Evolutionary conservation across 352 stramenopile genomes (phyloP).

Genomic region (Phytophthora sp.): DNA sequence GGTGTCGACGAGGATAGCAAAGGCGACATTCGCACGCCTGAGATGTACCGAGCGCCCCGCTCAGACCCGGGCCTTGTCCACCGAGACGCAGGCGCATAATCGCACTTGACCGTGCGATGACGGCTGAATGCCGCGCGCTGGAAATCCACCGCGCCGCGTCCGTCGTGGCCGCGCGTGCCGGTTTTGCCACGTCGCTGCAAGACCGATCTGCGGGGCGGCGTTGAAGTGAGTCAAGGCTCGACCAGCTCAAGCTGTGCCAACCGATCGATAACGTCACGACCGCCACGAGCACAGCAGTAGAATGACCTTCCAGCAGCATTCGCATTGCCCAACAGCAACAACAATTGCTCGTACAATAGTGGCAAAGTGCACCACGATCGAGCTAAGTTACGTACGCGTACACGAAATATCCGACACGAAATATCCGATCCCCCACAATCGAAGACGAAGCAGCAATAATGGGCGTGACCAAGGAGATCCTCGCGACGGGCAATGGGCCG

Average conservation of each 20-base stretch:
- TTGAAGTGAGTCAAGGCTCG: conserved; percentile 1
- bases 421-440: background rate
- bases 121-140: background rate
- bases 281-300: no score
- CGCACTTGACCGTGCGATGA: conserved; percentile 6
- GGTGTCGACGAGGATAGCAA: conserved; percentile 12
- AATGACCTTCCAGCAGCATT: background rate
- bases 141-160: conserved; percentile 6
- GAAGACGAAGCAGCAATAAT: conserved; percentile 28
- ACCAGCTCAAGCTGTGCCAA: no score
- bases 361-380: no score
- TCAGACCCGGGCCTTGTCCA: conserved; percentile 19
- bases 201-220: background rate
- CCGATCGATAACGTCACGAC: no score
- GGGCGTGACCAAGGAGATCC: conserved; percentile 72
- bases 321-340: background rate
- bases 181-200: conserved; percentile 6
- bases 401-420: background rate
- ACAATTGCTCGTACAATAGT: no score
- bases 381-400: background rate
- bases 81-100: conserved; percentile 22
- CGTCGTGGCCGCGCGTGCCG: background rate
- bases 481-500: conserved; percentile 58
- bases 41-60: conserved; percentile 10
- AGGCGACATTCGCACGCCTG: background rate